Conservation (phyloP, 306 rosid genomes). For the Vigna mungo region DNA sequence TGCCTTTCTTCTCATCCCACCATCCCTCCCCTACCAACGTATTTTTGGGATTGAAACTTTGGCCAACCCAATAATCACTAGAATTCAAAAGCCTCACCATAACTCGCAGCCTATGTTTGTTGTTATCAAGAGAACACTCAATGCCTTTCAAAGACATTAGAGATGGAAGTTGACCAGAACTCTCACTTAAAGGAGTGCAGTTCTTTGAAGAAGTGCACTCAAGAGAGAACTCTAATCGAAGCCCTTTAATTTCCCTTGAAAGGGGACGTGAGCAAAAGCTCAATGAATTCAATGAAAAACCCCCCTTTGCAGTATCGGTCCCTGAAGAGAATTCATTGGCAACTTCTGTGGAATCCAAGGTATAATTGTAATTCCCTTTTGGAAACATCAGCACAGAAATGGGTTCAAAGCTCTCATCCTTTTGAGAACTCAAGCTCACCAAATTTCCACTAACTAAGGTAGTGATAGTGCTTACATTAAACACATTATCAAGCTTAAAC, state of each 20-base stretch:
- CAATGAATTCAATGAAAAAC: slow-evolving; percentile 41
- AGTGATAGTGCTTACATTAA: slow-evolving; percentile 43
- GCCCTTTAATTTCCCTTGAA: slow-evolving; percentile 8
- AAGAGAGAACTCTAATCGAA: slow-evolving; percentile 51
- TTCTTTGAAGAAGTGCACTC: slow-evolving; percentile 54
- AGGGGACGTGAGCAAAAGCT: slow-evolving; percentile 48
- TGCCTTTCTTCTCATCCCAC: slow-evolving; percentile 60
- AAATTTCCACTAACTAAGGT: slow-evolving; percentile 64
- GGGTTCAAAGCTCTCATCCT: slow-evolving; percentile 47
- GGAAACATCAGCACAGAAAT: slow-evolving; percentile 59
- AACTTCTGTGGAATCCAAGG: slow-evolving; percentile 45
- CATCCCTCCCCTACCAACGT: slow-evolving; percentile 64
- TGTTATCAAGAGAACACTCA: slow-evolving; percentile 37
- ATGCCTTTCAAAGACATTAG: slow-evolving; percentile 43
- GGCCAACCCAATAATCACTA: slow-evolving; percentile 7
- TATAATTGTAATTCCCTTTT: slow-evolving; percentile 46
- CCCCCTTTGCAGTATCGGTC: slow-evolving; percentile 35
- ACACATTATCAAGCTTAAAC: slow-evolving; percentile 59
- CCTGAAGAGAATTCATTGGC: slow-evolving; percentile 21
- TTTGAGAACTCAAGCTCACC: slow-evolving; percentile 54
- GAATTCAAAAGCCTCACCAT: slow-evolving; percentile 42
- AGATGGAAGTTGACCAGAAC: slow-evolving; percentile 44
- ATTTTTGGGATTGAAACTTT: slow-evolving; percentile 46
- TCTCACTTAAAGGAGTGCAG: slow-evolving; percentile 54
- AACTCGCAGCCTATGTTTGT: slow-evolving; percentile 45